phyloP scores from a whole-genome alignment of 2,329 filamentous ascomycete species.

The Cucurbitaria berberidis region DNA sequence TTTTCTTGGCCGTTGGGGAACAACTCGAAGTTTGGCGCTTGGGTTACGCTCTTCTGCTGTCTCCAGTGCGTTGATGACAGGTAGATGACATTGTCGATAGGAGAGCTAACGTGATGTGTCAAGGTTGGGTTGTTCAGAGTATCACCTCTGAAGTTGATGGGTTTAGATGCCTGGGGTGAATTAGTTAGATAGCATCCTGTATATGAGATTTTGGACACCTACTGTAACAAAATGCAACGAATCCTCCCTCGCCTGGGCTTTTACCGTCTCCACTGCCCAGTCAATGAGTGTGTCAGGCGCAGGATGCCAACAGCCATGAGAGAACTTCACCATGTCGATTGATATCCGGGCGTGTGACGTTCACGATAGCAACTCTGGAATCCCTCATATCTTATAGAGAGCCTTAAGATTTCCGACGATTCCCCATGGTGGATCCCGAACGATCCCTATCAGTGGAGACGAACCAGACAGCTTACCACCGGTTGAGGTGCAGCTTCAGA shows the following conservation, averaged over 20 bases:
- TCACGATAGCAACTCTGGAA: background rate
- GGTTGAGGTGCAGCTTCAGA: background rate
- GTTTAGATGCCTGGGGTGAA: constrained; percentile 11
- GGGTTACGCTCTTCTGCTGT: constrained; percentile 14
- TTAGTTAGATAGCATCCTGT: background rate
- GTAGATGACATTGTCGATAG: constrained; percentile 16
- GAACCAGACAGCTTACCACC: background rate
- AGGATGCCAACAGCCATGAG: constrained; percentile 19
- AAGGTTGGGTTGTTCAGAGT: constrained; percentile 17
- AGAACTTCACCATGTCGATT: constrained; percentile 17
- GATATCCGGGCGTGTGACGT: background rate
- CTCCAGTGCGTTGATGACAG: constrained; percentile 15
- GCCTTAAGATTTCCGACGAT: background rate
- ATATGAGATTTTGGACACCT: background rate
- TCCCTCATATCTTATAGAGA: background rate
- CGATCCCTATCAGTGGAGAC: background rate
- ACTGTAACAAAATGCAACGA: constrained; percentile 18
- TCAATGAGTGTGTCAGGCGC: constrained; percentile 15
- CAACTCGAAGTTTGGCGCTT: constrained; percentile 12
- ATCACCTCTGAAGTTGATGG: constrained; percentile 16
- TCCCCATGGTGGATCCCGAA: background rate
- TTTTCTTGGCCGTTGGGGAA: constrained; percentile 13
- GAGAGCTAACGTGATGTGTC: constrained; percentile 17
- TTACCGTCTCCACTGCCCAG: constrained; percentile 18
- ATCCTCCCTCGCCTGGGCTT: constrained; percentile 11